These are phyloP conservation scores for Rauvolfia tetraphylla DNA, from an alignment of 257 asterid species.

Conservation along the genomic window DNA sequence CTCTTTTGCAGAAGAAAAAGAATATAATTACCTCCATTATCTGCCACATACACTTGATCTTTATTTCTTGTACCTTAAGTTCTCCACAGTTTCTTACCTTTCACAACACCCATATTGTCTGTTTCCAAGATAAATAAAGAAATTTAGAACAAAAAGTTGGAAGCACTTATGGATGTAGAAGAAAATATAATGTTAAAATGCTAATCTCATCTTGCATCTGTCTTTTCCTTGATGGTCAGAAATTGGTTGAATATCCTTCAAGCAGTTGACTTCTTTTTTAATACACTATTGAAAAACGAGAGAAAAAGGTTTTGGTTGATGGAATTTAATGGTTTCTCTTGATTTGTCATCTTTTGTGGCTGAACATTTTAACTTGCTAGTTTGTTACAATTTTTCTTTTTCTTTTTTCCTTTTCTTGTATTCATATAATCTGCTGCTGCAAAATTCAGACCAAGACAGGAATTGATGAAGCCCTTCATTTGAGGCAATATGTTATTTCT, in stretches of 20 bases:
- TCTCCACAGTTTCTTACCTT: not conserved
- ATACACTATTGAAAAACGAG: not conserved
- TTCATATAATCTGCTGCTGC: not conserved
- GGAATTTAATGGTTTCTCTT: not conserved
- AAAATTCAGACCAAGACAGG: not conserved
- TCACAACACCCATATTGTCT: not conserved
- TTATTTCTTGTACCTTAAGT: not conserved
- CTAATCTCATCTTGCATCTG: not conserved
- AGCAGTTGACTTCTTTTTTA: not conserved
- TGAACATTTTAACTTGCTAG: not conserved
- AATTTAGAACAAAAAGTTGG: not conserved
- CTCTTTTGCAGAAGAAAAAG: not conserved
- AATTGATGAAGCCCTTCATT: not conserved
- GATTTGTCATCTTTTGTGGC: not conserved
- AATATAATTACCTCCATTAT: not conserved
- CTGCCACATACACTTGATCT: not conserved
- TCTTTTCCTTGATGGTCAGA: not conserved
- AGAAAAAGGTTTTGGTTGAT: not conserved
- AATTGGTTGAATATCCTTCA: slow-evolving; percentile 1
- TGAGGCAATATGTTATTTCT: too few species aligned
- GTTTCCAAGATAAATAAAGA: not conserved
- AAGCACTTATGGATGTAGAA: not conserved
- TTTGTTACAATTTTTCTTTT: not conserved
- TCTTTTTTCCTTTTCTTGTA: not conserved
- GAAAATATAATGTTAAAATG: not conserved